Evolutionary conservation across 306 rosid genomes (phyloP).

Genomic region (Gastrolobium villosum): DNA sequence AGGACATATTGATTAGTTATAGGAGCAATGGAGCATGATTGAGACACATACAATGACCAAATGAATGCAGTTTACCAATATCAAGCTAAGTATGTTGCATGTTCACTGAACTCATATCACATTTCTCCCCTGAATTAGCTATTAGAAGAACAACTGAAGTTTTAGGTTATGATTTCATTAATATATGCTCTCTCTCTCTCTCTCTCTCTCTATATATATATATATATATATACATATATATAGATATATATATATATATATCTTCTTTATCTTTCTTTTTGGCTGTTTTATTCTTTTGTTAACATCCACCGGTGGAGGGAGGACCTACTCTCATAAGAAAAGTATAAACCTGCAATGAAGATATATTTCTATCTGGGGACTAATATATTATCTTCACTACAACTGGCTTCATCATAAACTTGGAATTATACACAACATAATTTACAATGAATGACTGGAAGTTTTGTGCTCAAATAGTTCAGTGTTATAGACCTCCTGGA

Average conservation of each 20-base stretch:
- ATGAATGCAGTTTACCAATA: conserved; percentile 15
- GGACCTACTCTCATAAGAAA: conserved; percentile 6
- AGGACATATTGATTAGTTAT: neutral
- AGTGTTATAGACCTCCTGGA: neutral
- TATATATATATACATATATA: too few relatives aligned
- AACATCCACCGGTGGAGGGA: neutral
- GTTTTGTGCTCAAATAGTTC: neutral
- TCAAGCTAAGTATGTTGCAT: conserved; percentile 1
- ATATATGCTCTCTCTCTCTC: neutral
- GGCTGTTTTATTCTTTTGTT: conserved; percentile 5
- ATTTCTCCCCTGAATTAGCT: conserved; percentile 30
- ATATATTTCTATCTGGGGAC: conserved; percentile 1
- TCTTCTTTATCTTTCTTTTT: neutral
- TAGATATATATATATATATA: neutral
- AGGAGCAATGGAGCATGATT: conserved; percentile 11
- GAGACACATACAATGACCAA: conserved; percentile 2
- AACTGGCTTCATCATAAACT: neutral
- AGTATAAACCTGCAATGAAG: neutral
- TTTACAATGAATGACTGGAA: neutral
- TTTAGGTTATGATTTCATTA: conserved; percentile 15
- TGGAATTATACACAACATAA: conserved; percentile 16
- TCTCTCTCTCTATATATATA: too few relatives aligned
- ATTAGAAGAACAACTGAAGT: conserved; percentile 14
- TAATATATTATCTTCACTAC: neutral
- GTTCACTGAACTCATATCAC: neutral